These are phyloP conservation scores for Suillus subluteus DNA, from an alignment of 768 basidiomycete species.

Conservation along the genomic window DNA sequence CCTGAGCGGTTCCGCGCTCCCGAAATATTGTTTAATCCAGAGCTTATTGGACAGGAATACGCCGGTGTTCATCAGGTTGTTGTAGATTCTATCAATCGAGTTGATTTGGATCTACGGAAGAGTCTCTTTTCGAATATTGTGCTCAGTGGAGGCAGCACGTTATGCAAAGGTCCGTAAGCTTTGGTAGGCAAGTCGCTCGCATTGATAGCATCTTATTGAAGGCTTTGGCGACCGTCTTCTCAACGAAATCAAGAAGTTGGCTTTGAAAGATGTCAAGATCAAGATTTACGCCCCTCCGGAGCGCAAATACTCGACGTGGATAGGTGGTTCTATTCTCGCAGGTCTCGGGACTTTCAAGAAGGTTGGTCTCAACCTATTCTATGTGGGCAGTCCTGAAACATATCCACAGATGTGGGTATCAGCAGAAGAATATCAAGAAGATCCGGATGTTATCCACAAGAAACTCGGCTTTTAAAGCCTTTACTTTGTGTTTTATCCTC, in stretches of 20 bases:
- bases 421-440: slow-evolving; percentile 98
- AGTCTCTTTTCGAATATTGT: slow-evolving; percentile 96
- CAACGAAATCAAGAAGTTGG: slow-evolving; percentile 95
- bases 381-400: slow-evolving; percentile 6
- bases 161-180: slow-evolving; percentile 77
- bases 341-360: slow-evolving; percentile 98
- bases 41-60: slow-evolving; percentile 94
- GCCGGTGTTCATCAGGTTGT: slow-evolving; percentile 98
- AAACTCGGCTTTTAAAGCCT: slow-evolving; percentile 76
- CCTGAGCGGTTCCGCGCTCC: slow-evolving; percentile 95
- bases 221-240: slow-evolving; percentile 96
- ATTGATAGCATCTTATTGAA: slow-evolving; percentile 33
- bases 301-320: slow-evolving; percentile 97
- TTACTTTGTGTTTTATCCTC: neutral
- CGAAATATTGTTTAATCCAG: slow-evolving; percentile 97
- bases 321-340: slow-evolving; percentile 95
- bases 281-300: slow-evolving; percentile 99
- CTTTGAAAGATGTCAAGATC: slow-evolving; percentile 95
- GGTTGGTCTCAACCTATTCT: slow-evolving; percentile 46
- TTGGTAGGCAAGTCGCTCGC: slow-evolving; percentile 7
- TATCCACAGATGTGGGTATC: slow-evolving; percentile 94
- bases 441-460: slow-evolving; percentile 98
- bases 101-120: slow-evolving; percentile 95
- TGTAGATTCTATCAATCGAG: slow-evolving; percentile 96
- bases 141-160: slow-evolving; percentile 92